A percentile compares a stretch with the other conserved stretches of the same genome.
phyloP scores from a whole-genome alignment of 192 early-diverging fungal species.

The Chytriomyces hyalinus region DNA sequence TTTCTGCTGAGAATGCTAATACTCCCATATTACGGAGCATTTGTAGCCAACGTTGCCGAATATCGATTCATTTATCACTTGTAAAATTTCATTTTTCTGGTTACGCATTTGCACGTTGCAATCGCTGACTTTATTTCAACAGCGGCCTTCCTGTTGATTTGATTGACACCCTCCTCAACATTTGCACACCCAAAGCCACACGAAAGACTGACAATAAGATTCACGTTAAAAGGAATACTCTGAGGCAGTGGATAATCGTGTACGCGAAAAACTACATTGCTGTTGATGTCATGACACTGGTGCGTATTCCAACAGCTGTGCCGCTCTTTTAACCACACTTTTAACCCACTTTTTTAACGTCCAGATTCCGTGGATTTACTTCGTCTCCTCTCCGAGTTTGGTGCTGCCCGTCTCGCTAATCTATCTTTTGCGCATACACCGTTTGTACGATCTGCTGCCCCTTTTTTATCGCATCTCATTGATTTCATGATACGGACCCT shows the following conservation, averaged over 20 bases:
- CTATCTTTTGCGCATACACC: constrained; percentile 6
- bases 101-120: background rate
- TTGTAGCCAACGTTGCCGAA: background rate
- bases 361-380: background rate
- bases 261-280: constrained; percentile 6
- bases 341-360: background rate
- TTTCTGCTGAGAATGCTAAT: background rate
- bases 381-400: background rate
- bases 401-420: background rate
- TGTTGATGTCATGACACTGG: constrained; percentile 15
- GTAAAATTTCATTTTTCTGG: background rate
- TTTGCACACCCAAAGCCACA: background rate
- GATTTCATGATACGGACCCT: no score
- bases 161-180: constrained; percentile 4
- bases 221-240: background rate
- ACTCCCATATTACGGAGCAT: background rate
- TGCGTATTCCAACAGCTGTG: background rate
- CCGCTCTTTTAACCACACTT: background rate
- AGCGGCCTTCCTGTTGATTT: background rate
- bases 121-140: background rate
- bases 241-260: background rate
- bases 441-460: background rate
- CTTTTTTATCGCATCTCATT: no score
- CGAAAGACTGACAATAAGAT: background rate
- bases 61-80: background rate